Evolutionary conservation across 1,284 basidiomycete genomes (phyloP), one percentile per base, ranked within the genome.

Genomic region (Peniophora sp.): DNA sequence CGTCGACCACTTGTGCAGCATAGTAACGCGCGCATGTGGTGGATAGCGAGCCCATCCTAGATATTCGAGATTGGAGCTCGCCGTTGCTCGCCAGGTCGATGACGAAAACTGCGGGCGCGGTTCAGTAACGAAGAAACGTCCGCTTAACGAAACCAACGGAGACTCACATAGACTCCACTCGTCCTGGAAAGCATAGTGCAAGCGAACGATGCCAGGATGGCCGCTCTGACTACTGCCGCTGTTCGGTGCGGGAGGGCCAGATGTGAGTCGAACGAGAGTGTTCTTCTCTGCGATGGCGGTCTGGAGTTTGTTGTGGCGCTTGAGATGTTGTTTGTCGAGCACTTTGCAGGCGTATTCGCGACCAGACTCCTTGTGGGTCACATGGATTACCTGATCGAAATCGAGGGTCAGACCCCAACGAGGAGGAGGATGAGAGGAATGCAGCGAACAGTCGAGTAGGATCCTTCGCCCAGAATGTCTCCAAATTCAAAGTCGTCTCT

Each of bases 11-110:
- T 62, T 96, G 92, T 0, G 94, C 93, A 2, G 86, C 75, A 64
- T 96, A 97, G 65, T 90, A 90, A 34, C 83, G 76, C 0, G 89
- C 75, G 52, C 88, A 92, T 3, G 69, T 61, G 16, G 86, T 64
- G 16, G 89, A 91, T 34, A 97, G 71, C 0, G 94, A 97, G 9
- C 94, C 95, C 53, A 88, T 69, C 36, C 78, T 75, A 14, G 84
- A 84, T 62, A 97, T 87, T 53, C 84, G 74, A 0, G 81, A 77
- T 54, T 95, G 84, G 59, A 97, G 77, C 64, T 97, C 94, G 35
- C 93, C 94, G 63, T 96, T 94, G n/a, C 76, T 73, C 0, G 89
- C 92, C 14, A 93, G 74, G 65, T 97, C 93, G 54, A 97, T 75
- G 0, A 95, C 92, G 59, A 95, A 97, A 68, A 92, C 93, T 96